These are phyloP conservation scores for Stachybotrys chlorohalonatus DNA, from an alignment of 2,329 filamentous ascomycete species.

Conservation along the genomic window DNA sequence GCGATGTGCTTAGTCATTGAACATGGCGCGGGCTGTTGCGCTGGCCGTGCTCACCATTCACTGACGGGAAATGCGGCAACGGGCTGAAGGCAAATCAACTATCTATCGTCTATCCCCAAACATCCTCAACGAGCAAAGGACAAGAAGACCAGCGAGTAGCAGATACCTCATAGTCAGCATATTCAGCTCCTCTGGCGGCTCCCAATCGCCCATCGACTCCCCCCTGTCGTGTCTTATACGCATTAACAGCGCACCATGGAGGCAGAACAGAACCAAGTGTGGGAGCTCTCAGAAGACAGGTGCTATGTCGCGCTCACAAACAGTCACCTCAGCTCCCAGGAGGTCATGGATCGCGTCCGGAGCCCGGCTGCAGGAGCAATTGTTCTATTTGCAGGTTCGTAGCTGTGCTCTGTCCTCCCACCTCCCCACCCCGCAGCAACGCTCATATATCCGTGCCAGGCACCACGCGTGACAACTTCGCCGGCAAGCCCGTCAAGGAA, in stretches of 20 bases:
- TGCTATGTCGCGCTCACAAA: conserved; percentile 64
- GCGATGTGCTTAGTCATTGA: too few relatives aligned
- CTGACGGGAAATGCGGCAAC: too few relatives aligned
- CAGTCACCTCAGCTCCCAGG: conserved; percentile 45
- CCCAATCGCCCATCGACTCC: too few relatives aligned
- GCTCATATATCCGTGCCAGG: conserved; percentile 32
- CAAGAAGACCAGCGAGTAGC: too few relatives aligned
- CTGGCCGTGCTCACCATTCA: too few relatives aligned
- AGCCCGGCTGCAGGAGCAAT: conserved; percentile 67
- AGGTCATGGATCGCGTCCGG: conserved; percentile 57
- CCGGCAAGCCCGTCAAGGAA: conserved; percentile 59
- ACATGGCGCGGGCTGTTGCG: too few relatives aligned
- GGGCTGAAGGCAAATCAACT: too few relatives aligned
- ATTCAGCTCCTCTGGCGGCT: too few relatives aligned
- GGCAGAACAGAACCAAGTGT: neutral
- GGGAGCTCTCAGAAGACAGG: conserved; percentile 33
- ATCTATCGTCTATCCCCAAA: too few relatives aligned
- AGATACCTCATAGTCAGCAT: too few relatives aligned
- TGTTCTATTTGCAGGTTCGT: conserved; percentile 63
- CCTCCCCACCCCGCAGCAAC: neutral
- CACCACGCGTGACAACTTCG: conserved; percentile 70
- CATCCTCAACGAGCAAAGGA: too few relatives aligned
- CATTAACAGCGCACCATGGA: neutral
- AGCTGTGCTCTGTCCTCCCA: conserved; percentile 4
- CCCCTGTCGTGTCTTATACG: too few relatives aligned